Evolutionary conservation across 768 basidiomycete genomes (phyloP).

Genomic region (Coprinopsis strossmayeri): DNA sequence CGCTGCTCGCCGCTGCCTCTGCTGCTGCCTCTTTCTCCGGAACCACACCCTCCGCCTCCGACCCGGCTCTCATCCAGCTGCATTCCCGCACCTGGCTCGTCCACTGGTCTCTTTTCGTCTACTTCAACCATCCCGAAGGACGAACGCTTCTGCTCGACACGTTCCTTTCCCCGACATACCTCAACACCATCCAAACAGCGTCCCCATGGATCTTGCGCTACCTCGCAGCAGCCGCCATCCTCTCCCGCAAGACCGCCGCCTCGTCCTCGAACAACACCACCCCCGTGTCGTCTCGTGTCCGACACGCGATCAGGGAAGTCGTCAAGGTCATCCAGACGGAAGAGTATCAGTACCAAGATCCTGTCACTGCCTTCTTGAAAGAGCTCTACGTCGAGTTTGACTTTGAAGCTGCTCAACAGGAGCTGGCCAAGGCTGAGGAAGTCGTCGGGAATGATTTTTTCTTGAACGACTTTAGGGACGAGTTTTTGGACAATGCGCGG

Average conservation of each 20-base stretch:
- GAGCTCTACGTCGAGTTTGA: constrained; percentile 95
- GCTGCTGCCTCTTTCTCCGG: constrained; percentile 22
- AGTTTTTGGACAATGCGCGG: constrained; percentile 94
- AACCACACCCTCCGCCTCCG: constrained; percentile 30
- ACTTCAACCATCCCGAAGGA: constrained; percentile 93
- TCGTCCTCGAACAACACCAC: constrained; percentile 33
- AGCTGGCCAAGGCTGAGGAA: constrained; percentile 69
- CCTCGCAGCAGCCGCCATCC: constrained; percentile 87
- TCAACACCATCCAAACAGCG: constrained; percentile 97
- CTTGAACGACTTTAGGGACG: constrained; percentile 82
- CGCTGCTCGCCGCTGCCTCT: constrained; percentile 33
- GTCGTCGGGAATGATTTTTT: constrained; percentile 94
- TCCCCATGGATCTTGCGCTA: constrained; percentile 94
- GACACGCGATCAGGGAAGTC: constrained; percentile 85
- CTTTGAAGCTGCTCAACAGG: constrained; percentile 88
- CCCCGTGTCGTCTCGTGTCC: constrained; percentile 61
- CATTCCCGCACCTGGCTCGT: constrained; percentile 95
- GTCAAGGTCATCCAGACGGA: constrained; percentile 93
- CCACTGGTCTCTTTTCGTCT: constrained; percentile 98
- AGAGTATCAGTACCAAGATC: constrained; percentile 94
- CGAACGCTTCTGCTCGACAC: constrained; percentile 91
- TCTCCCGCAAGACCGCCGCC: constrained; percentile 73
- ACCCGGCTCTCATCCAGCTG: constrained; percentile 78
- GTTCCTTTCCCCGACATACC: constrained; percentile 93
- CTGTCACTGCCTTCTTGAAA: constrained; percentile 88